Base-by-base conservation (phyloP, 2,329 filamentous ascomycete species). In the Didymella pinodella region DNA sequence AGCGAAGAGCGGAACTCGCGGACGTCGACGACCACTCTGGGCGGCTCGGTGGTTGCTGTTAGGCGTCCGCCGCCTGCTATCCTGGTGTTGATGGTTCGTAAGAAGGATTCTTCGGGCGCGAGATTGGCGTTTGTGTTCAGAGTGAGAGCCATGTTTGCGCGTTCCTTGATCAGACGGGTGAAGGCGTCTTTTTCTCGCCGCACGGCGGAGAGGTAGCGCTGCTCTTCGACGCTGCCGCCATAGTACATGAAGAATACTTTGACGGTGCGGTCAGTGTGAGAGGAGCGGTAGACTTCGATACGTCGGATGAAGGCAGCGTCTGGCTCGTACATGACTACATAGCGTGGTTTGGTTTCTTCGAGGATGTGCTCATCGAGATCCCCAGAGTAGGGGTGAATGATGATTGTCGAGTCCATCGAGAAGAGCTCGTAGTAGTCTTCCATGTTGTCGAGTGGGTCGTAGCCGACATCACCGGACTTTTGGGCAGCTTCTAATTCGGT, bases 301-400 rank as follows among this genome's bases (percentile, higher is more conserved):
- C 94, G 85, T 14, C 95, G 88, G 70, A 98, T 97, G 76, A 99
- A 99, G 3, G 94, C 89, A 3, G 94, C 88, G 65, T 98, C 93
- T 0, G 95, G 94, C 75, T 98, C 95, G 77, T 97, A 99, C 95
- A 99, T 98, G 79, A 99, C 90, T 59, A 99, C 92, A 77, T 97
- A 97, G 60, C 91, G 88, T 32, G 95, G 95, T 71, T 91, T 93
- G 57, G 95, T 84, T 78, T 99, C 95, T 75, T 99, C 94, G 1
- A 99, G 85, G n/a, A 98, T 85, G 75, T 96, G 92, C 74, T 98
- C 95, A 75, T 99, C 95, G 81, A 94, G 90, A 74, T 98, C 95
- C 11, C 93, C 93, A 59, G 97, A 93, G 75, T 97, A 99, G 1
- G 95, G 90, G 75, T 98, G 95, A 18, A 98, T 84, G 40, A 97